phyloP scores from a whole-genome alignment of 2,329 filamentous ascomycete species.

The Myriosclerotinia scirpicola region DNA sequence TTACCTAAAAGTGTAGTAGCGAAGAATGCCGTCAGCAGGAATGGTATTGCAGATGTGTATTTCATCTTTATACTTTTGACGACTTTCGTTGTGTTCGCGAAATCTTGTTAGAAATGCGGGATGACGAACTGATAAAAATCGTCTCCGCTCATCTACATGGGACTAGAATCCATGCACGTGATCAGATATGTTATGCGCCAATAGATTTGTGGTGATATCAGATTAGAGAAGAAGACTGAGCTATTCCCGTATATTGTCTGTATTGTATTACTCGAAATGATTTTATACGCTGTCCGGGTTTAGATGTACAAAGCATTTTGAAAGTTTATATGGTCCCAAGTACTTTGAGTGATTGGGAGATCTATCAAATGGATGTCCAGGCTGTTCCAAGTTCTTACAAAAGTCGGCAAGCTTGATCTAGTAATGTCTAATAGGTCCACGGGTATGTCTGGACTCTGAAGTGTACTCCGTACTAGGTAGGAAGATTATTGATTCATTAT shows the following conservation, averaged over 20 bases:
- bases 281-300: background rate
- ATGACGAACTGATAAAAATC: conserved; percentile 15
- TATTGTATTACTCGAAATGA: background rate
- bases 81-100: background rate
- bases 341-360: too few species aligned
- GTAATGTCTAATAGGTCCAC: too few species aligned
- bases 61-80: conserved; percentile 18
- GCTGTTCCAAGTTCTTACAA: background rate
- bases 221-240: background rate
- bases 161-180: background rate
- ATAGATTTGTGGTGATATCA: background rate
- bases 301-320: background rate
- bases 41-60: conserved; percentile 10
- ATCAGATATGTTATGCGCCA: background rate
- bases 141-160: conserved; percentile 1
- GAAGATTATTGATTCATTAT: too few species aligned
- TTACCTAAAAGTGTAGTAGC: conserved; percentile 22
- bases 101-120: conserved; percentile 17
- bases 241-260: background rate
- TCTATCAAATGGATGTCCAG: background rate
- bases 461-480: too few species aligned
- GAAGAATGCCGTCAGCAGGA: conserved; percentile 28
- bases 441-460: too few species aligned
- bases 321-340: background rate
- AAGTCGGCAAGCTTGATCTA: too few species aligned